A percentile compares a stretch with the other conserved stretches of the same genome.
Conservation (phyloP, 2,329 filamentous ascomycete genomes). For the Cladosporium sp. region DNA sequence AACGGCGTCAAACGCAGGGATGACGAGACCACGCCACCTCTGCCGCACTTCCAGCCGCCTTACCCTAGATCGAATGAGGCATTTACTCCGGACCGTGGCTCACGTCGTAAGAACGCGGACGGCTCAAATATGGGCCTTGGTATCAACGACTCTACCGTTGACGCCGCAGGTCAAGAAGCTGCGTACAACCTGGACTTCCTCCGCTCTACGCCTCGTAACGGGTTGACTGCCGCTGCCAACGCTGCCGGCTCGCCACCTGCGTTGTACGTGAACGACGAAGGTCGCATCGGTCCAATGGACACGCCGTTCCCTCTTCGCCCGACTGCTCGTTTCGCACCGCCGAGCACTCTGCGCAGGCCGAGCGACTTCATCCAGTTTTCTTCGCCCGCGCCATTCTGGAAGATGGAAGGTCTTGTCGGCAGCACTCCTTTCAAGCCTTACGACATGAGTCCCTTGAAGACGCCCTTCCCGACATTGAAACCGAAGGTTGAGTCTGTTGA, state of each 20-base stretch:
- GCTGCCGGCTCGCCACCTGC: slow-evolving; percentile 35
- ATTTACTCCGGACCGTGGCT: slow-evolving; percentile 52
- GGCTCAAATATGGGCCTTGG: slow-evolving; percentile 24
- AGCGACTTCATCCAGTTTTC: slow-evolving; percentile 84
- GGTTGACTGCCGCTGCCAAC: slow-evolving; percentile 32
- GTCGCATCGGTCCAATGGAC: slow-evolving; percentile 31
- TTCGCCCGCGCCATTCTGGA: slow-evolving; percentile 85
- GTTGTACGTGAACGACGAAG: slow-evolving; percentile 35
- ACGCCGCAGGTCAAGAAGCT: slow-evolving; percentile 18
- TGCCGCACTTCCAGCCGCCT: slow-evolving; percentile 34
- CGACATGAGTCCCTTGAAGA: slow-evolving; percentile 36
- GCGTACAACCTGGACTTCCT: slow-evolving; percentile 21
- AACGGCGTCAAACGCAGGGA: slow-evolving; percentile 34
- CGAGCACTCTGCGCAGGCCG: slow-evolving; percentile 74
- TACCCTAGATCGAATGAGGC: slow-evolving; percentile 45
- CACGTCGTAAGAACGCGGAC: slow-evolving; percentile 33
- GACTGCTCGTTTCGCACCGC: slow-evolving; percentile 66
- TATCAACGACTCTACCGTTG: slow-evolving; percentile 27
- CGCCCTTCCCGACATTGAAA: slow-evolving; percentile 33
- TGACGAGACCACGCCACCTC: slow-evolving; percentile 40
- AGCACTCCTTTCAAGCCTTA: slow-evolving; percentile 57
- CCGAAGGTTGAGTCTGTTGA: slow-evolving; percentile 16
- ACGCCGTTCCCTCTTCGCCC: slow-evolving; percentile 36
- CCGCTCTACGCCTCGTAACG: slow-evolving; percentile 32
- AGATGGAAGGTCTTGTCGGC: slow-evolving; percentile 72